A percentile compares a stretch with the other conserved stretches of the same genome.
phyloP scores from a whole-genome alignment of 1,284 basidiomycete species.

The Ceratobasidium sp. region DNA sequence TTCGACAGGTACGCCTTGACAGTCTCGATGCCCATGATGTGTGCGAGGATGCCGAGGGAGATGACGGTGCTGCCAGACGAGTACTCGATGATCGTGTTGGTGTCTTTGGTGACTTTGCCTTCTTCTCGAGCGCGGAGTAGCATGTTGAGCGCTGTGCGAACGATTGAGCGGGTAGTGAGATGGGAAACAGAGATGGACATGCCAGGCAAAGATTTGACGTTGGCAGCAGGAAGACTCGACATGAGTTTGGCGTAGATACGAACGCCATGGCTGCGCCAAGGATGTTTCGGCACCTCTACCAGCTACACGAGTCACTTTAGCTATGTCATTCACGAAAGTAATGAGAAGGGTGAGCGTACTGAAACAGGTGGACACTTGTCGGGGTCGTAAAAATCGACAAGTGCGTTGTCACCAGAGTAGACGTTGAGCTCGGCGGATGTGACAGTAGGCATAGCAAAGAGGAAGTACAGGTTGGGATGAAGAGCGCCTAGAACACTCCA shows the following conservation, averaged over 20 bases:
- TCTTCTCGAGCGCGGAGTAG: conserved; percentile 37
- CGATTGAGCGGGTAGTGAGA: neutral
- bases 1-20: conserved; percentile 41
- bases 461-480: neutral
- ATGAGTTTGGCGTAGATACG: conserved; percentile 42
- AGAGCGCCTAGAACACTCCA: neutral
- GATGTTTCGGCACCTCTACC: conserved; percentile 37
- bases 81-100: conserved; percentile 38
- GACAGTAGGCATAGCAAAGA: neutral
- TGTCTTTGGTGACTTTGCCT: conserved; percentile 20
- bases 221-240: conserved; percentile 33
- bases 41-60: conserved; percentile 41
- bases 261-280: conserved; percentile 22
- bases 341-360: neutral
- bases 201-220: conserved; percentile 43
- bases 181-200: neutral
- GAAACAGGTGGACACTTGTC: conserved; percentile 41
- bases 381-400: conserved; percentile 43
- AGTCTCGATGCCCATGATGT: conserved; percentile 41
- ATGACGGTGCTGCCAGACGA: conserved; percentile 43
- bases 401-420: conserved; percentile 40
- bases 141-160: conserved; percentile 29
- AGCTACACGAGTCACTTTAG: neutral
- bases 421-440: conserved; percentile 35
- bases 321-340: neutral